Evolutionary conservation across 2,329 filamentous ascomycete genomes (phyloP).

Genomic region (Beauveria medogensis): DNA sequence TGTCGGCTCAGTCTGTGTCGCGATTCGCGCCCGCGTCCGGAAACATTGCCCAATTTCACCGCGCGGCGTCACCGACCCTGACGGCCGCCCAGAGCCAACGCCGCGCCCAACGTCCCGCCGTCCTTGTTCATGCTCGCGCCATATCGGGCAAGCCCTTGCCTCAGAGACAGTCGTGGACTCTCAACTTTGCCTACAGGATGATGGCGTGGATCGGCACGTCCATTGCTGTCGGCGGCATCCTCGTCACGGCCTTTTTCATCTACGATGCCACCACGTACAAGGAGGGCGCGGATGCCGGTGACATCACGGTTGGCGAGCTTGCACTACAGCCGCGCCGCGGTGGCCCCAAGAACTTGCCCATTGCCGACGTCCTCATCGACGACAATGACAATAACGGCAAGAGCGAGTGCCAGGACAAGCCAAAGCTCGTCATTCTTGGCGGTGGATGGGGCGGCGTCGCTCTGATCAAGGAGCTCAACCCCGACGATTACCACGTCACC

Average conservation of each 20-base stretch:
- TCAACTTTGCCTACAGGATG: constrained; percentile 58
- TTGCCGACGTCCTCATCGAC: constrained; percentile 79
- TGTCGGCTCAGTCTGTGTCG: constrained; percentile 46
- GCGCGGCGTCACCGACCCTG: neutral
- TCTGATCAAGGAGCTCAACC: constrained; percentile 79
- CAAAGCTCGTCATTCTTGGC: constrained; percentile 82
- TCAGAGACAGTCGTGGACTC: constrained; percentile 36
- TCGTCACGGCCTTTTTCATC: constrained; percentile 78
- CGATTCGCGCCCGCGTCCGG: constrained; percentile 29
- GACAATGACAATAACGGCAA: constrained; percentile 74
- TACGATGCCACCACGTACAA: constrained; percentile 92
- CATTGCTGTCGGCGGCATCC: constrained; percentile 57
- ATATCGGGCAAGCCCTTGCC: constrained; percentile 47
- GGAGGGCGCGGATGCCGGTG: constrained; percentile 55
- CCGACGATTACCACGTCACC: constrained; percentile 91
- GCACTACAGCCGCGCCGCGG: constrained; percentile 75
- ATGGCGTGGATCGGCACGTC: constrained; percentile 61
- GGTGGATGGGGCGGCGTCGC: constrained; percentile 94
- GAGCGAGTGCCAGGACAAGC: constrained; percentile 72
- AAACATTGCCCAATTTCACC: neutral
- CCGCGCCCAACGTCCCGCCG: constrained; percentile 5
- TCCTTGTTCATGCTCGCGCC: constrained; percentile 24
- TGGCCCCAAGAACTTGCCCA: constrained; percentile 91
- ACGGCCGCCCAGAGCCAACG: neutral
- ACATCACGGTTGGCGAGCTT: constrained; percentile 76